Base-by-base conservation (phyloP, 2,329 filamentous ascomycete genomes). In the Elsinoe arachidis region DNA sequence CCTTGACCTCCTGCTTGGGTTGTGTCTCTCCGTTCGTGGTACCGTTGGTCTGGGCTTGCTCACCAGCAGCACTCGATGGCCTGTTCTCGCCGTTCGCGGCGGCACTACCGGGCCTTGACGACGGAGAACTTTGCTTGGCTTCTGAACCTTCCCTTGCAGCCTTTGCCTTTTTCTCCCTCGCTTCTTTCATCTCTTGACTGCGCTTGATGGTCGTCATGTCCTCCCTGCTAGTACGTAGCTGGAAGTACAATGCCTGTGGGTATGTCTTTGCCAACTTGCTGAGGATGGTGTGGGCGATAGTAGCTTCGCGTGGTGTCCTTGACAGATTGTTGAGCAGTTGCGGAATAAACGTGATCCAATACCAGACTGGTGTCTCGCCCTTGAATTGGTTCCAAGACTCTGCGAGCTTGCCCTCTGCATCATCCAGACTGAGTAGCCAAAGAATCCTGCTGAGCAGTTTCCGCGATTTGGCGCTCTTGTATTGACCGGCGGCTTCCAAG, bases 301-400 rank as follows among this genome's bases (percentile, higher is more conserved):
- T 84, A 11, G 90, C 92, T 72, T 99, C 95, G 30, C 65, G 65
- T 65, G 92, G 91, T 67, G 65, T 68, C 12, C 96, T 86, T 1
- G 88, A 89, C 53, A 99, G 79, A 55, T 92, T 93, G 43, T 90
- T 92, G 33, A 99, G 82, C 41, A 99, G 80, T 72, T 99, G 93
- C 15, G 93, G 93, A 62, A 99, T 97, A 70, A 95, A 99, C 0
- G 92, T 97, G 64, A 97, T 96, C 93, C 93, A 99, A 74, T 97
- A 99, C 93, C 93, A 99, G 11, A 95, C 90, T 0, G 91, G 90
- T 1, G 90, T 95, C 65, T 99, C 95, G 54, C 93, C 93, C 76
- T 97, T 96, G 76, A 93, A 99, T 64, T 92, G 89, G 63, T 96
- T 90, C 63, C 96, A 99, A 11, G 92, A 90, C 64, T 84, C 79